A percentile compares a stretch with the other conserved stretches of the same genome.
These are phyloP conservation scores for Eimeria necatrix DNA, from an alignment of 169 alveolate species.

Conservation along the genomic window DNA sequence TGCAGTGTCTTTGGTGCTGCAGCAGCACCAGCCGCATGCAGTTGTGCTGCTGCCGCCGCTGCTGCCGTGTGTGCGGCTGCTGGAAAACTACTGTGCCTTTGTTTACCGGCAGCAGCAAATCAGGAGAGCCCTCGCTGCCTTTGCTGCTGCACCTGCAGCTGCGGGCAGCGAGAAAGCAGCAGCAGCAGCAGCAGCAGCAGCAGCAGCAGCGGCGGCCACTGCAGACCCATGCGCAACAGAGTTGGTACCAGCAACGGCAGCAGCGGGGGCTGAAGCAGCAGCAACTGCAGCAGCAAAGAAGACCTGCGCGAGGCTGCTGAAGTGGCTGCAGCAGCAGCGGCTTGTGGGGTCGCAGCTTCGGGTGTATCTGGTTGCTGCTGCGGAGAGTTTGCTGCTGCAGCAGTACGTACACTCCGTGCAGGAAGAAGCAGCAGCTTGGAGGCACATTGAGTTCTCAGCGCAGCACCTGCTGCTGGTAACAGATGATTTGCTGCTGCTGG, in stretches of 20 bases:
- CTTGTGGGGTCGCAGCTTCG: constrained; percentile 18
- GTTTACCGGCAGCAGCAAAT: background rate
- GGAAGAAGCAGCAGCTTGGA: constrained; percentile 81
- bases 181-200: constrained; percentile 4
- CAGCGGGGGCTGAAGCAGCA: background rate
- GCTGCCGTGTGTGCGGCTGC: background rate
- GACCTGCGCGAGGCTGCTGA: background rate
- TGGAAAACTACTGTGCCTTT: background rate
- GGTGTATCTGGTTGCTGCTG: constrained; percentile 56
- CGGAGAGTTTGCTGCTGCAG: constrained; percentile 64
- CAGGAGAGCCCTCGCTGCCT: background rate
- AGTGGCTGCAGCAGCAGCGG: background rate
- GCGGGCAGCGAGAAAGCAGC: background rate
- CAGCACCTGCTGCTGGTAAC: constrained; percentile 80
- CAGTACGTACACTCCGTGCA: constrained; percentile 25
- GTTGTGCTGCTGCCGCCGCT: constrained; percentile 2
- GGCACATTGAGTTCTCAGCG: constrained; percentile 73
- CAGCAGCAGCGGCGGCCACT: constrained; percentile 15
- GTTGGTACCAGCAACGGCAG: background rate
- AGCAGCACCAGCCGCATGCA: constrained; percentile 44
- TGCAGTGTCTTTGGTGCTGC: constrained; percentile 12
- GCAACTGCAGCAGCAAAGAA: background rate
- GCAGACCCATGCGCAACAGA: background rate
- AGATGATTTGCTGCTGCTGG: constrained; percentile 34
- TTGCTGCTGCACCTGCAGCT: background rate